phyloP scores from a whole-genome alignment of 768 basidiomycete species.

The Megacollybia marginata region DNA sequence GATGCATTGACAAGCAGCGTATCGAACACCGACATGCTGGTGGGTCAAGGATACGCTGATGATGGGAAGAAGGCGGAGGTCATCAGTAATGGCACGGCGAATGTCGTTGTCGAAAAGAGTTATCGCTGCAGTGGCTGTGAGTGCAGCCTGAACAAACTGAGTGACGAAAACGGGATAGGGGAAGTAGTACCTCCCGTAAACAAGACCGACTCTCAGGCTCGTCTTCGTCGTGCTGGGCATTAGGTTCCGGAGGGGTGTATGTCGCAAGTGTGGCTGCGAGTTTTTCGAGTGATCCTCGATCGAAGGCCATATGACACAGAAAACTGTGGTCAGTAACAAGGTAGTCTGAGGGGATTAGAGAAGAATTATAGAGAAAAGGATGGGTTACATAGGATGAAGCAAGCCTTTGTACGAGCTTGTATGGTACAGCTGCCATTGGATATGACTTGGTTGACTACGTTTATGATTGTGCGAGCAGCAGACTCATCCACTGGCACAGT shows the following conservation, averaged over 20 bases:
- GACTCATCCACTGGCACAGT: slow-evolving; percentile 28
- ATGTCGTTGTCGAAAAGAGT: slow-evolving; percentile 68
- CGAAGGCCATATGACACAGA: slow-evolving; percentile 60
- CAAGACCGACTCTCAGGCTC: slow-evolving; percentile 51
- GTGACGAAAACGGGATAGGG: background rate
- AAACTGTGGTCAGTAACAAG: slow-evolving; percentile 66
- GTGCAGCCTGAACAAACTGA: slow-evolving; percentile 41
- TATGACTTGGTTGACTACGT: slow-evolving; percentile 60
- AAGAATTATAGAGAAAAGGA: background rate
- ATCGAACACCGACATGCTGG: slow-evolving; percentile 66
- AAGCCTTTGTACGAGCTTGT: slow-evolving; percentile 51
- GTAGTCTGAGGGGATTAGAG: slow-evolving; percentile 31
- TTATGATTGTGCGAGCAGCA: slow-evolving; percentile 54
- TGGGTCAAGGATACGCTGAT: slow-evolving; percentile 52
- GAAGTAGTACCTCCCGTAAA: slow-evolving; percentile 53
- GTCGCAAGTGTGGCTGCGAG: slow-evolving; percentile 44
- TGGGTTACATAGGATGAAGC: slow-evolving; percentile 66
- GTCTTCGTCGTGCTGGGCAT: slow-evolving; percentile 56
- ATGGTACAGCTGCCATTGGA: slow-evolving; percentile 28
- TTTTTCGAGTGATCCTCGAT: slow-evolving; percentile 57
- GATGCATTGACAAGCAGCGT: slow-evolving; percentile 82
- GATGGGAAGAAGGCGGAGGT: slow-evolving; percentile 36
- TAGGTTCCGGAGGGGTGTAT: slow-evolving; percentile 42
- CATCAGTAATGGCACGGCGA: slow-evolving; percentile 60
- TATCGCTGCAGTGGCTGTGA: slow-evolving; percentile 71